Evolutionary conservation across 306 rosid species (phyloP).

Genomic region (Lathyrus oleraceus): DNA sequence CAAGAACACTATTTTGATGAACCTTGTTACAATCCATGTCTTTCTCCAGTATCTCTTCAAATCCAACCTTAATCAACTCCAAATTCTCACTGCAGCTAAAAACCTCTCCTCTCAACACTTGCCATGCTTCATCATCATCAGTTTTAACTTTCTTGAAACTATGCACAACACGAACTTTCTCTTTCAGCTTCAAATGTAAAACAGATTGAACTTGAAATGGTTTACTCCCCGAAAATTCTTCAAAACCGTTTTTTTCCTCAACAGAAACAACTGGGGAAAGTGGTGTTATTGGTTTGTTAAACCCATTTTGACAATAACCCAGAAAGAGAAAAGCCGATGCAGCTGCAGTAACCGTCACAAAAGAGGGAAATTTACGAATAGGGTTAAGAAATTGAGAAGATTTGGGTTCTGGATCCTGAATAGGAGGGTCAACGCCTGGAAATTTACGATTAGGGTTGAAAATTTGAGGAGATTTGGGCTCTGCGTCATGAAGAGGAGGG

Average conservation of each 20-base stretch:
- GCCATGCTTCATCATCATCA: constrained; percentile 43
- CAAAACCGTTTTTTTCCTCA: not conserved
- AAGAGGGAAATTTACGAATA: constrained; percentile 7
- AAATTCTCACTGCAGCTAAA: constrained; percentile 39
- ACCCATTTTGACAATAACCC: constrained; percentile 19
- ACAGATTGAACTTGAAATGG: constrained; percentile 9
- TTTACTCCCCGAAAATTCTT: not conserved
- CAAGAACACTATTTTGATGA: constrained; percentile 40
- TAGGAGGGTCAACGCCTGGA: not conserved
- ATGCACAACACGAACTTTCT: constrained; percentile 37
- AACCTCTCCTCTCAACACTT: constrained; percentile 36
- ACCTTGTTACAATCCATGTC: constrained; percentile 33
- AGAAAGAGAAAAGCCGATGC: constrained; percentile 41
- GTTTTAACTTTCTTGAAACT: constrained; percentile 30
- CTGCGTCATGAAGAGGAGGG: constrained; percentile 2
- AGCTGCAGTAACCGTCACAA: constrained; percentile 29
- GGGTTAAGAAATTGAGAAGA: not conserved
- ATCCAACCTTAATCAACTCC: constrained; percentile 41
- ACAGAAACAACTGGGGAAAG: constrained; percentile 19
- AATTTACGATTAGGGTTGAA: not conserved
- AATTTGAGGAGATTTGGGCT: not conserved
- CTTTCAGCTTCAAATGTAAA: constrained; percentile 37
- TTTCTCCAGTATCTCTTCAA: constrained; percentile 48
- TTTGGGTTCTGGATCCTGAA: constrained; percentile 8
- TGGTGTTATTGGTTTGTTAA: not conserved